Conservation (phyloP, 495 filamentous ascomycete species). For the Penicillium atrosanguineum region DNA sequence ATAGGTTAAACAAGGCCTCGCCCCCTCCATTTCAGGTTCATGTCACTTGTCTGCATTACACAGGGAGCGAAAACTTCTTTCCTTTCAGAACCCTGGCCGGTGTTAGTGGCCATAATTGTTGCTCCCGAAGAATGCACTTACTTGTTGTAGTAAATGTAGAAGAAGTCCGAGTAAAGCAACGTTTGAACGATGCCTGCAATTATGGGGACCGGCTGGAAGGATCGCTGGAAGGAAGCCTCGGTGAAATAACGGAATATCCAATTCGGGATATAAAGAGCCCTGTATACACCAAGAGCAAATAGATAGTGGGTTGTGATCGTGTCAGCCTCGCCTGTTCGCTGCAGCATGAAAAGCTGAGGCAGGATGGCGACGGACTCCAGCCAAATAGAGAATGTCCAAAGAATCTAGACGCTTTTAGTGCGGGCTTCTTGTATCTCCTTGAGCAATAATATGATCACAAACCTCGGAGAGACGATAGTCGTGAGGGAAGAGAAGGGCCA, state of each 20-base stretch:
- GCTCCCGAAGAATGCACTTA: conserved; percentile 33
- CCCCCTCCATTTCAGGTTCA: background rate
- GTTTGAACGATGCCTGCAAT: conserved; percentile 90
- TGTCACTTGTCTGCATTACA: conserved; percentile 43
- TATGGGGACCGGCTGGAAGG: conserved; percentile 76
- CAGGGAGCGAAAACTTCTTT: conserved; percentile 83
- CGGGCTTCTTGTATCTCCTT: background rate
- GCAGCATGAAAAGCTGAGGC: conserved; percentile 95
- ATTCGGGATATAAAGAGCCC: conserved; percentile 96
- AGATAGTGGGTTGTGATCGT: conserved; percentile 98
- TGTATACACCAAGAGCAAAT: conserved; percentile 89
- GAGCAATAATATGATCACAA: conserved; percentile 1
- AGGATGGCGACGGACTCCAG: conserved; percentile 94
- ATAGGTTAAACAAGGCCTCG: background rate
- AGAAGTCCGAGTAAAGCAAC: conserved; percentile 95
- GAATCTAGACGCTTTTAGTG: conserved; percentile 55
- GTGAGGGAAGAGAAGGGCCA: conserved; percentile 83
- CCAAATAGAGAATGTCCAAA: conserved; percentile 98
- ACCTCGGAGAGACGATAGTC: conserved; percentile 68
- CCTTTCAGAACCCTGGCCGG: conserved; percentile 71
- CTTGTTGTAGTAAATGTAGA: conserved; percentile 99
- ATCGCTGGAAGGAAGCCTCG: conserved; percentile 53
- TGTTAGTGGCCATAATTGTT: background rate
- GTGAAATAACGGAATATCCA: conserved; percentile 88
- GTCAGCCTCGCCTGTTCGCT: conserved; percentile 95